These are phyloP conservation scores for Brassica hybrid DNA, from an alignment of 441 rosid genomes.

Conservation along the genomic window DNA sequence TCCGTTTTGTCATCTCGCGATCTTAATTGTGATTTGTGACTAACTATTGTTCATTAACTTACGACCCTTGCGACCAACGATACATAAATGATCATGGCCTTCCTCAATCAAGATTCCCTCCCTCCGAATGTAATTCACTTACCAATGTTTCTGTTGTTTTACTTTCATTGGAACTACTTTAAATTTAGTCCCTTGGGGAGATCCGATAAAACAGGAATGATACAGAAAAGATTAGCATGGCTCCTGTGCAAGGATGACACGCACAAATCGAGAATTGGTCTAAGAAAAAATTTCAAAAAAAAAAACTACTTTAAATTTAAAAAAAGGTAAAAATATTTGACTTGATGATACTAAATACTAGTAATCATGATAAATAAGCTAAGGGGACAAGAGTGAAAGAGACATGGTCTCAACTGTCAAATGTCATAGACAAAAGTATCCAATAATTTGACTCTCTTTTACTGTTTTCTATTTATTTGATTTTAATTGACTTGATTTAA, in stretches of 20 bases:
- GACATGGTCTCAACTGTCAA: slow-evolving; percentile 40
- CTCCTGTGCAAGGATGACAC: slow-evolving; percentile 77
- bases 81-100: too few relatives aligned
- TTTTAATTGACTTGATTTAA: slow-evolving; percentile 25
- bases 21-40: too few relatives aligned
- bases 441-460: slow-evolving; percentile 42
- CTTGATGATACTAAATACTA: slow-evolving; percentile 32
- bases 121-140: slow-evolving; percentile 6
- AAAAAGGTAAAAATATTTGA: slow-evolving; percentile 27
- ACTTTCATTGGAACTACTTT: slow-evolving; percentile 7
- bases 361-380: slow-evolving; percentile 30
- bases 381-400: slow-evolving; percentile 45
- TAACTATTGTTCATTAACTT: too few relatives aligned
- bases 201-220: slow-evolving; percentile 74
- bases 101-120: not conserved
- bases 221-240: slow-evolving; percentile 77
- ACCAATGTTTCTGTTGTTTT: slow-evolving; percentile 11
- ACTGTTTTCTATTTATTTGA: not conserved
- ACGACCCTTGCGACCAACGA: too few relatives aligned
- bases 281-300: too few relatives aligned
- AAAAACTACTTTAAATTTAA: too few relatives aligned
- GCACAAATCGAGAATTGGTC: slow-evolving; percentile 68
- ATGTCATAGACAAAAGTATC: slow-evolving; percentile 41
- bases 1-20: too few relatives aligned
- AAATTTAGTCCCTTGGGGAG: slow-evolving; percentile 42